Percentiles rank a stretch among this genome's conserved stretches.
These are phyloP conservation scores for Malania oleifera DNA, from an alignment of 164 flowering plant genomes.

Conservation along the genomic window DNA sequence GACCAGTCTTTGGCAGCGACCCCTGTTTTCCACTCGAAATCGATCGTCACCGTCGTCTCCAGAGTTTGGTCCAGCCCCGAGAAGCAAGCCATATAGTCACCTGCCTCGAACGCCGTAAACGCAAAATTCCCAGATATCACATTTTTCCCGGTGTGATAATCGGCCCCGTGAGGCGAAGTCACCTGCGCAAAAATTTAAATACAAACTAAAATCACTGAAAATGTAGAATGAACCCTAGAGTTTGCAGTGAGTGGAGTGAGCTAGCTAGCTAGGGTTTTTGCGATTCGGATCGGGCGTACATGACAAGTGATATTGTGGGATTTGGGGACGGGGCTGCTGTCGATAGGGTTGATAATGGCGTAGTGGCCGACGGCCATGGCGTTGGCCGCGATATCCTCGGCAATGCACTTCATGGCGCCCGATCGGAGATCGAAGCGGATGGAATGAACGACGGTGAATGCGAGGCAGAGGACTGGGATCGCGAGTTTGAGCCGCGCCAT, in stretches of 20 bases:
- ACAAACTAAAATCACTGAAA: not conserved
- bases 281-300: conserved; percentile 15
- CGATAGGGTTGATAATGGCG: conserved; percentile 40
- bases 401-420: conserved; percentile 61
- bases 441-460: conserved; percentile 23
- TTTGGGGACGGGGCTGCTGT: conserved; percentile 52
- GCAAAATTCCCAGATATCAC: conserved; percentile 64
- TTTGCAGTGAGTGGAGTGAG: too few species aligned
- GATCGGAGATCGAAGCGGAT: conserved; percentile 62
- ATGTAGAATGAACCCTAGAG: not conserved
- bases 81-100: conserved; percentile 68
- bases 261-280: too few species aligned
- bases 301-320: conserved; percentile 36
- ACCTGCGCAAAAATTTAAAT: conserved; percentile 34
- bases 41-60: conserved; percentile 30
- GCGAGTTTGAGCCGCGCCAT: conserved; percentile 9
- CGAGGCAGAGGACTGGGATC: conserved; percentile 1
- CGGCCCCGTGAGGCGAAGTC: conserved; percentile 57
- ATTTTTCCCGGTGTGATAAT: conserved; percentile 43
- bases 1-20: conserved; percentile 78
- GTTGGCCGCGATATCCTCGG: conserved; percentile 64
- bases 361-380: conserved; percentile 68
- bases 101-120: conserved; percentile 64
- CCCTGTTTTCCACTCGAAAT: conserved; percentile 80
- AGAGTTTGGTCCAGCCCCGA: conserved; percentile 50